These are phyloP conservation scores for Beauveria sp. DNA, from an alignment of 2,329 filamentous ascomycete genomes.

Conservation along the genomic window DNA sequence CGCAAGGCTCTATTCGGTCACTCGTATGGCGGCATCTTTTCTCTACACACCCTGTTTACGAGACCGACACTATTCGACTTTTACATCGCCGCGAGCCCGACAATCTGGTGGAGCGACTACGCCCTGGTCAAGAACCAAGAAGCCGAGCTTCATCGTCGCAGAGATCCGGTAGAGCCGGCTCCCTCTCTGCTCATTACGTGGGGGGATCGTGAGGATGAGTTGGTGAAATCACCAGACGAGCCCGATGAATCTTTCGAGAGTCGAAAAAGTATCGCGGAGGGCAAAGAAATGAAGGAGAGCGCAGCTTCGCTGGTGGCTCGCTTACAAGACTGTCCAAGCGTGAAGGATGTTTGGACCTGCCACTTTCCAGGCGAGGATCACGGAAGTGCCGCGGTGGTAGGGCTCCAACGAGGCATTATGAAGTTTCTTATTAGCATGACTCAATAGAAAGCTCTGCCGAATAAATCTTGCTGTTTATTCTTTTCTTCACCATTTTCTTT, in stretches of 20 bases:
- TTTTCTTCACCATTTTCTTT: background rate
- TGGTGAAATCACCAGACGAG: slow-evolving; percentile 21
- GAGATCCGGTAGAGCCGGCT: slow-evolving; percentile 12
- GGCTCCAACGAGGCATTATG: slow-evolving; percentile 8
- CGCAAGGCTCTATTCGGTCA: slow-evolving; percentile 40
- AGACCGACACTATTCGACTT: slow-evolving; percentile 33
- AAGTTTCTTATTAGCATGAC: background rate
- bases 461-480: background rate
- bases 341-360: slow-evolving; percentile 17
- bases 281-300: slow-evolving; percentile 12
- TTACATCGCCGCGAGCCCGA: slow-evolving; percentile 38
- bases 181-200: slow-evolving; percentile 28
- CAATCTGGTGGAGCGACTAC: slow-evolving; percentile 38
- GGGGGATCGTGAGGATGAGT: slow-evolving; percentile 22
- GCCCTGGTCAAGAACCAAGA: slow-evolving; percentile 30
- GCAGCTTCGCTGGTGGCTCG: slow-evolving; percentile 14
- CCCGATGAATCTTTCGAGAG: slow-evolving; percentile 22
- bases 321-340: slow-evolving; percentile 13
- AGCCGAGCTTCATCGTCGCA: slow-evolving; percentile 17
- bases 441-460: background rate
- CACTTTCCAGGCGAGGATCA: slow-evolving; percentile 21
- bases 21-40: slow-evolving; percentile 41
- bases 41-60: slow-evolving; percentile 35
- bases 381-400: slow-evolving; percentile 11
- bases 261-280: slow-evolving; percentile 19